Evolutionary conservation across 2,329 filamentous ascomycete species (phyloP), one percentile per base, ranked within the genome.

Genomic region (Elsinoe batatas): DNA sequence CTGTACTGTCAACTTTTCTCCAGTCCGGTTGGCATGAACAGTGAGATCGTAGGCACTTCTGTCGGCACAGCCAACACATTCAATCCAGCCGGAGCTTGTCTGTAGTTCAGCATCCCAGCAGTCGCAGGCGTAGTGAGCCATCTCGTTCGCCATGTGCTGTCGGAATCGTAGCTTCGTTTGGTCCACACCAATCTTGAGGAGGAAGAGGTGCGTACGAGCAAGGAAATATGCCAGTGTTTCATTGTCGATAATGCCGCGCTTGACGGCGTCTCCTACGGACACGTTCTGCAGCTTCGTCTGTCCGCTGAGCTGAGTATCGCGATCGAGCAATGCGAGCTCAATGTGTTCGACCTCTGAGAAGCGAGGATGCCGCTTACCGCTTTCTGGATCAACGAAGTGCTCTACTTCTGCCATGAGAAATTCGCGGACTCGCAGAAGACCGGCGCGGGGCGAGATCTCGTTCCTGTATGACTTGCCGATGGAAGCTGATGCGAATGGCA

Each of bases 341-440:
- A 93, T 74, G 63, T 95, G 77, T 67, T 88, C 84, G 58, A 98
- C 84, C 65, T 95, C 88, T 44, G 82, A 73, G 73, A 98, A 98
- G 56, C 91, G 86, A 53, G 79, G 74, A 70, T 98, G 93, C 74
- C 93, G 94, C 82, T 98, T 98, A 72, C 89, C 88, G 67, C 89
- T 83, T 66, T 91, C 79, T 7, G 93, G 93, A 66, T 98, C 93
- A 62, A 98, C 93, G 68, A 88, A 98, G 72, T 98, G 93, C 76
- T 98, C 93, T 64, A 98, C 95, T 74, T 98, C 93, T 18, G 91
- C 93, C 93, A 98, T 97, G 64, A 96, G 74, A 74, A 98, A 97
- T 71, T 98, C 93, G 64, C 93, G 88, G 40, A 97, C 93, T 64
- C 93, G 87, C 58, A 98, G 75, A 40, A 98, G 83, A 73, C 93